Conservation (phyloP, 2,329 filamentous ascomycete genomes). For the Elsinoe necatrix region DNA sequence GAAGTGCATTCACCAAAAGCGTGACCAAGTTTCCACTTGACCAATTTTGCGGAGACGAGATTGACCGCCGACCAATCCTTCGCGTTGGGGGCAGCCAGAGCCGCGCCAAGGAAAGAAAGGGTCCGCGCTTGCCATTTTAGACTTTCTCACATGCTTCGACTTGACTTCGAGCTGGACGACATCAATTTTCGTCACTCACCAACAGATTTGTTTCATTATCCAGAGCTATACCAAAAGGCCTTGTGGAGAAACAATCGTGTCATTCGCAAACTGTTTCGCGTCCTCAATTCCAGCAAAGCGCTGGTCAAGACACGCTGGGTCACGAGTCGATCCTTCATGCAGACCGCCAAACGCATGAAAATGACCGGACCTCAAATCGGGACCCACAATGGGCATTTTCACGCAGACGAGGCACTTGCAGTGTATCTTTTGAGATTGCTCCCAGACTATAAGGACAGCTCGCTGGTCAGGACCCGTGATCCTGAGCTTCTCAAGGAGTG, state of each 20-base stretch:
- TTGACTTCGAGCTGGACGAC: neutral
- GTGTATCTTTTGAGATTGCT: constrained; percentile 91
- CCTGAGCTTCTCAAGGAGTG: constrained; percentile 66
- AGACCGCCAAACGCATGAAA: constrained; percentile 74
- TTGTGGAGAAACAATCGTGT: too few relatives aligned
- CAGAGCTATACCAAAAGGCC: too few relatives aligned
- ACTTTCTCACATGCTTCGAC: constrained; percentile 14
- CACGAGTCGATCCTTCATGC: constrained; percentile 27
- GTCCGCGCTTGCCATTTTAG: constrained; percentile 14
- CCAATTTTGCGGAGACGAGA: constrained; percentile 13
- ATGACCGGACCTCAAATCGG: constrained; percentile 63
- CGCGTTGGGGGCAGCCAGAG: neutral
- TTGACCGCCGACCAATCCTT: constrained; percentile 12
- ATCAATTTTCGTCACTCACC: neutral
- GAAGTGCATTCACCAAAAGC: constrained; percentile 11
- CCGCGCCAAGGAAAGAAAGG: constrained; percentile 10
- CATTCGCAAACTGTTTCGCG: neutral
- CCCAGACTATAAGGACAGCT: constrained; percentile 64
- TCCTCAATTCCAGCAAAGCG: neutral
- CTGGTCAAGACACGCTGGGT: neutral
- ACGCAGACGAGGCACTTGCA: constrained; percentile 94
- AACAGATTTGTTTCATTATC: too few relatives aligned
- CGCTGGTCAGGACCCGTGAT: constrained; percentile 81
- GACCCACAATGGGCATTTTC: constrained; percentile 97
- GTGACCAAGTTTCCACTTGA: constrained; percentile 12